Evolutionary conservation across 257 asterid genomes (phyloP).

Genomic region (Petunia secreta): DNA sequence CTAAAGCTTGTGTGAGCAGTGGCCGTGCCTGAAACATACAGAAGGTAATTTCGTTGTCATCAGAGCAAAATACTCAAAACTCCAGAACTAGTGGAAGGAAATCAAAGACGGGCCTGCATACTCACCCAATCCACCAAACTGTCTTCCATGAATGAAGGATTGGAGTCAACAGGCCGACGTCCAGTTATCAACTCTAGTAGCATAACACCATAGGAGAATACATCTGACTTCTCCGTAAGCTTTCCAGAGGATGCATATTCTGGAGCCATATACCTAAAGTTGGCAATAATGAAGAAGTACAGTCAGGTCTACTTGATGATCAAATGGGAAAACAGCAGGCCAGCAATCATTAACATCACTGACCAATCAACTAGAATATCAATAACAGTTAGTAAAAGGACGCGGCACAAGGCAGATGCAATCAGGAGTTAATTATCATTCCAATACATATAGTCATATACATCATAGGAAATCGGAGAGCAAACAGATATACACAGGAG

Average conservation of each 20-base stretch:
- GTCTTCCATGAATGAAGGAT: constrained; percentile 65
- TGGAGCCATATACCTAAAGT: constrained; percentile 88
- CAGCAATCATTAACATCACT: background rate
- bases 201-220: constrained; percentile 94
- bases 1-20: constrained; percentile 65
- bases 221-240: constrained; percentile 88
- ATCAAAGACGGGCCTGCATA: background rate
- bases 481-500: background rate
- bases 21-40: constrained; percentile 75
- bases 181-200: constrained; percentile 97
- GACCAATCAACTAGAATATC: background rate
- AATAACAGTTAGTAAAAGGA: too few species aligned
- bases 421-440: too few species aligned
- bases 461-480: background rate
- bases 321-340: background rate
- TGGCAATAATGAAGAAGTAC: constrained; percentile 18
- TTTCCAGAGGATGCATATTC: constrained; percentile 96
- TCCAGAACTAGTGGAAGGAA: constrained; percentile 8
- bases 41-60: background rate
- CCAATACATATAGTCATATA: too few species aligned
- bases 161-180: constrained; percentile 67
- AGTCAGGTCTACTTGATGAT: background rate
- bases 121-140: constrained; percentile 96
- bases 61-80: constrained; percentile 1
- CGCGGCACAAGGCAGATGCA: too few species aligned